Evolutionary conservation across 176 grass and related monocot species (phyloP).

Genomic region (Typha latifolia): DNA sequence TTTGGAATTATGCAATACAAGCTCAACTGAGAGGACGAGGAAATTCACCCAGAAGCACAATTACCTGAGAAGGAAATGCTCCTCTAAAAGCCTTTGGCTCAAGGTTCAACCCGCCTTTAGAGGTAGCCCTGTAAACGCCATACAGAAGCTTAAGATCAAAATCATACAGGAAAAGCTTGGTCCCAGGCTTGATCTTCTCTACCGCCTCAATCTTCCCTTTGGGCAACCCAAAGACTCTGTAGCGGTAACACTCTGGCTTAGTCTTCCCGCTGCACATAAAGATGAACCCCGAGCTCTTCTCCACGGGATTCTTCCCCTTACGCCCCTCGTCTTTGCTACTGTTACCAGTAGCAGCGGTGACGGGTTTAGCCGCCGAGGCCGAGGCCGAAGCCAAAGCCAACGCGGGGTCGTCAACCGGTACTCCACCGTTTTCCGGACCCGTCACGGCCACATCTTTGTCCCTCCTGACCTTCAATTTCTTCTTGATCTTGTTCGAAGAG

Average conservation of each 20-base stretch:
- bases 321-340: neutral
- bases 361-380: neutral
- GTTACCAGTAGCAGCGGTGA: neutral
- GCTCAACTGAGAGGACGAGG: neutral
- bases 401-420: neutral
- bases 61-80: constrained; percentile 63
- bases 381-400: neutral
- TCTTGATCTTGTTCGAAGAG: neutral
- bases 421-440: neutral
- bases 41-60: neutral
- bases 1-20: neutral
- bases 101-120: constrained; percentile 47
- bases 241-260: constrained; percentile 56
- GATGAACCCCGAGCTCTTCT: constrained; percentile 45
- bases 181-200: constrained; percentile 40
- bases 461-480: neutral
- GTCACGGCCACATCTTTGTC: neutral
- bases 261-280: constrained; percentile 76
- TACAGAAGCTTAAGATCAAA: constrained; percentile 74
- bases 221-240: constrained; percentile 46
- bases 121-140: constrained; percentile 49
- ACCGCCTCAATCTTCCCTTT: constrained; percentile 35
- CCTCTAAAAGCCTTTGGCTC: constrained; percentile 33
- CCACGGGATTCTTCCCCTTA: constrained; percentile 10
- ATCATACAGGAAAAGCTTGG: constrained; percentile 66